A percentile compares a stretch with the other conserved stretches of the same genome.
These are phyloP conservation scores for Paracoccidioides lutzii DNA, from an alignment of 2,329 filamentous ascomycete genomes.

Conservation along the genomic window DNA sequence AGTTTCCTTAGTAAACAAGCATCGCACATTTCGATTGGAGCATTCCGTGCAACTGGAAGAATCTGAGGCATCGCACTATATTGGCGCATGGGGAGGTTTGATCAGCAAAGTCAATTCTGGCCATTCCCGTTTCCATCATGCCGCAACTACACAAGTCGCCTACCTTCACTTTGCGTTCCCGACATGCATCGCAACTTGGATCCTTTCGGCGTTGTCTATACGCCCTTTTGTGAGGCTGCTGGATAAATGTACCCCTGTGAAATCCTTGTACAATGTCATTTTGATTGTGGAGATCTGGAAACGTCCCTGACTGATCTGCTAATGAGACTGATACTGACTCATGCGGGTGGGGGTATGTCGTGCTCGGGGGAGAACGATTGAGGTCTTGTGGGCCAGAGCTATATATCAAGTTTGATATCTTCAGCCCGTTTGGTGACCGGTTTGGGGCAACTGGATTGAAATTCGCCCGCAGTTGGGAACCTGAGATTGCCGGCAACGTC, in stretches of 20 bases:
- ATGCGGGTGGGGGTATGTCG: slow-evolving; percentile 27
- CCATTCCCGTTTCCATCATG: neutral
- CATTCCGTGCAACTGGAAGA: slow-evolving; percentile 95
- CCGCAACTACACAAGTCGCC: neutral
- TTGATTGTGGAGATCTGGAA: slow-evolving; percentile 24
- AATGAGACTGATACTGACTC: slow-evolving; percentile 30
- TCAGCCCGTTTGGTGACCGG: slow-evolving; percentile 27
- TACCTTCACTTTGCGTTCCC: slow-evolving; percentile 63
- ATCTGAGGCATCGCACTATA: slow-evolving; percentile 82
- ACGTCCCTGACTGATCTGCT: slow-evolving; percentile 23
- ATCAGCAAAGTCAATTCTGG: neutral
- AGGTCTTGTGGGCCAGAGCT: slow-evolving; percentile 20
- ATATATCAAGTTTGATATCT: slow-evolving; percentile 31
- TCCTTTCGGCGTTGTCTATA: slow-evolving; percentile 93
- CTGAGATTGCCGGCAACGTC: slow-evolving; percentile 11
- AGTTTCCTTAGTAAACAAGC: slow-evolving; percentile 98
- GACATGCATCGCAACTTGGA: slow-evolving; percentile 91
- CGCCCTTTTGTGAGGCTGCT: slow-evolving; percentile 74
- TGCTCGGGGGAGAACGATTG: slow-evolving; percentile 13
- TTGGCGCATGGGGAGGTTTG: neutral
- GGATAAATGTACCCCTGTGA: slow-evolving; percentile 33
- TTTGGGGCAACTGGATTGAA: slow-evolving; percentile 21
- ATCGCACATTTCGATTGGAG: slow-evolving; percentile 90
- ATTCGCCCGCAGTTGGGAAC: slow-evolving; percentile 11
- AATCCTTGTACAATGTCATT: slow-evolving; percentile 25